phyloP scores from a whole-genome alignment of 2,329 filamentous ascomycete species.

The Cordyceps cicadae region DNA sequence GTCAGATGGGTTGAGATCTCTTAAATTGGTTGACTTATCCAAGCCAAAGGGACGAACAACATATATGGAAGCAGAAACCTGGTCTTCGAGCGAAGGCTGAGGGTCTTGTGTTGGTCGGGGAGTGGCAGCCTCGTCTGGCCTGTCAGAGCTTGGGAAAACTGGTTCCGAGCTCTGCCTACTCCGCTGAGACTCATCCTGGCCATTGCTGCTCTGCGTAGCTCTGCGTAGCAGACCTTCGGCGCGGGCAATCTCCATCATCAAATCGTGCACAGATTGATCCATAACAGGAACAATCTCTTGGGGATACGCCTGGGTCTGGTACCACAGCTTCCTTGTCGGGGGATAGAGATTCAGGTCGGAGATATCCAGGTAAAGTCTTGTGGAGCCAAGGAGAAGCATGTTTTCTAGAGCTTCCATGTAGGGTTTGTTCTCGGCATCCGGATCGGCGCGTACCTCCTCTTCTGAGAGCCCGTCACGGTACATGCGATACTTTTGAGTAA shows the following conservation, averaged over 20 bases:
- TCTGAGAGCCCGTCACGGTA: constrained; percentile 78
- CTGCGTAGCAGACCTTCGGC: constrained; percentile 67
- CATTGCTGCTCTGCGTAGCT: constrained; percentile 49
- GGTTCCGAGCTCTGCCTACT: constrained; percentile 61
- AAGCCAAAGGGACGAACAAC: constrained; percentile 85
- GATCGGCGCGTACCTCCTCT: constrained; percentile 60
- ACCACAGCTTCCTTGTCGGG: constrained; percentile 85
- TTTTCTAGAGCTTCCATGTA: constrained; percentile 81
- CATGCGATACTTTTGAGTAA: constrained; percentile 88
- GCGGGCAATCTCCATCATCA: constrained; percentile 82
- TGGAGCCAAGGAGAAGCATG: constrained; percentile 81
- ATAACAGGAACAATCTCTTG: constrained; percentile 95
- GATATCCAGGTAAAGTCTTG: constrained; percentile 79
- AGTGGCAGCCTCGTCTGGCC: constrained; percentile 39
- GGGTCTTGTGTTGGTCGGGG: constrained; percentile 34
- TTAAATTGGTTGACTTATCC: constrained; percentile 79
- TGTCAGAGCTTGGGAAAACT: constrained; percentile 72
- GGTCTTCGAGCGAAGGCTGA: constrained; percentile 61
- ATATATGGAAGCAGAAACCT: constrained; percentile 72
- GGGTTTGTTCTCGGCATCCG: constrained; percentile 68
- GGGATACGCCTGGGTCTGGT: constrained; percentile 88
- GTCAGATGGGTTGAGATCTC: constrained; percentile 88
- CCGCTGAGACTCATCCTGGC: constrained; percentile 35
- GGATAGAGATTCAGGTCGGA: constrained; percentile 89
- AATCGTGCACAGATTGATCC: constrained; percentile 89